Conservation (phyloP, 2,329 filamentous ascomycete genomes). For the Gremmenia infestans region DNA sequence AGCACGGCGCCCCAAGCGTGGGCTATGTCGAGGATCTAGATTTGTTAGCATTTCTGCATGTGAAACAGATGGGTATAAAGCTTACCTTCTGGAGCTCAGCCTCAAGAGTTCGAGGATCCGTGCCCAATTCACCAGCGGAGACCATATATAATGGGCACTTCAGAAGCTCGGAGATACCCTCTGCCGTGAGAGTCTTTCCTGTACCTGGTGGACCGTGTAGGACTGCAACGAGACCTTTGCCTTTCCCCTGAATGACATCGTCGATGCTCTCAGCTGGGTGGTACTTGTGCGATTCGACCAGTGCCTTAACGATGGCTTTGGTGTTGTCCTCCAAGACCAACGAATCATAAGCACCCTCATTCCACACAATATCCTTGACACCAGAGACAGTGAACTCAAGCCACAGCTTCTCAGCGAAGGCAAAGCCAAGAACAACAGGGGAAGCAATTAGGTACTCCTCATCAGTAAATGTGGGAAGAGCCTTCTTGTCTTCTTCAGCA, state of each 20-base stretch:
- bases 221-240: slow-evolving; percentile 75
- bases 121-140: slow-evolving; percentile 76
- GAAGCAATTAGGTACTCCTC: slow-evolving; percentile 82
- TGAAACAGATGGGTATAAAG: neutral
- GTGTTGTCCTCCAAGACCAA: slow-evolving; percentile 64
- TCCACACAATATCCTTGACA: slow-evolving; percentile 78
- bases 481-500: slow-evolving; percentile 30
- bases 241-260: slow-evolving; percentile 78
- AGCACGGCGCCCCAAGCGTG: slow-evolving; percentile 83
- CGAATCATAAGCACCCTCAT: slow-evolving; percentile 75
- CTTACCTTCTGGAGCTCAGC: slow-evolving; percentile 62
- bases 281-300: slow-evolving; percentile 81
- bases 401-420: slow-evolving; percentile 86
- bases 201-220: slow-evolving; percentile 83
- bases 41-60: neutral
- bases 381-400: slow-evolving; percentile 79
- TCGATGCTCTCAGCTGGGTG: slow-evolving; percentile 78
- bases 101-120: slow-evolving; percentile 69
- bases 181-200: slow-evolving; percentile 83
- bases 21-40: slow-evolving; percentile 70
- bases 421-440: slow-evolving; percentile 79
- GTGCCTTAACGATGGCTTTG: slow-evolving; percentile 67
- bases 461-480: slow-evolving; percentile 59
- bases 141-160: slow-evolving; percentile 80
- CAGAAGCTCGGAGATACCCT: slow-evolving; percentile 79